These are phyloP conservation scores for Didymella glomerata DNA, from an alignment of 2,329 filamentous ascomycete genomes.

Conservation along the genomic window DNA sequence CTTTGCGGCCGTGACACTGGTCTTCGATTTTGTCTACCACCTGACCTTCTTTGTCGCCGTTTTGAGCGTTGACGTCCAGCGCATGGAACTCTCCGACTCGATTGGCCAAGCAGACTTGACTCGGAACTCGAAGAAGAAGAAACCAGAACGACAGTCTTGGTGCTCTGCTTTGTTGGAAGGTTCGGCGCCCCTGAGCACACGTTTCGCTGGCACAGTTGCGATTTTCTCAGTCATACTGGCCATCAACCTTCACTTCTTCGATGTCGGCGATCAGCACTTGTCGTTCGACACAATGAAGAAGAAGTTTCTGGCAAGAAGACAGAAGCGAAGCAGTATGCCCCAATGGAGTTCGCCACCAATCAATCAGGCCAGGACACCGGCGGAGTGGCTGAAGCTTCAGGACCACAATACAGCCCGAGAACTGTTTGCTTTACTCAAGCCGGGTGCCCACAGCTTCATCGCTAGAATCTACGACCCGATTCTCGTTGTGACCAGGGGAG, in stretches of 20 bases:
- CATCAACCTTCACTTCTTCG: conserved; percentile 81
- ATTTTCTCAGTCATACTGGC: conserved; percentile 76
- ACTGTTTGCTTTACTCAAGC: conserved; percentile 78
- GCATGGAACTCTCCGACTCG: conserved; percentile 78
- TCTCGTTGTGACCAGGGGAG: conserved; percentile 74
- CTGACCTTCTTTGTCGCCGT: conserved; percentile 83
- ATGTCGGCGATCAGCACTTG: conserved; percentile 58
- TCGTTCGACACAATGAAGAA: conserved; percentile 36
- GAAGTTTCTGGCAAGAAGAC: conserved; percentile 35
- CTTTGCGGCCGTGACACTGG: conserved; percentile 76
- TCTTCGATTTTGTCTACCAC: conserved; percentile 80
- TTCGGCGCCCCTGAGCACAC: conserved; percentile 73
- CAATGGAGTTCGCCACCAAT: conserved; percentile 62
- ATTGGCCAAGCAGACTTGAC: conserved; percentile 58
- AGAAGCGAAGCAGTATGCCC: conserved; percentile 24
- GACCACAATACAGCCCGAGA: conserved; percentile 81
- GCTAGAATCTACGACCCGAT: conserved; percentile 78
- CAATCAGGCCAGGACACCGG: conserved; percentile 78
- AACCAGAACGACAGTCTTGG: conserved; percentile 62
- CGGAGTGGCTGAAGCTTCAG: conserved; percentile 78
- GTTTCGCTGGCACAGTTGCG: conserved; percentile 77
- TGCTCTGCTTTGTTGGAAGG: conserved; percentile 68
- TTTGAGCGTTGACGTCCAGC: conserved; percentile 78
- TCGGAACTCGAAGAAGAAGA: conserved; percentile 55
- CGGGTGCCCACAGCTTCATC: conserved; percentile 73